Evolutionary conservation across 305 asterid species (phyloP).

Genomic region (Fraxinus xanthoxyloides): DNA sequence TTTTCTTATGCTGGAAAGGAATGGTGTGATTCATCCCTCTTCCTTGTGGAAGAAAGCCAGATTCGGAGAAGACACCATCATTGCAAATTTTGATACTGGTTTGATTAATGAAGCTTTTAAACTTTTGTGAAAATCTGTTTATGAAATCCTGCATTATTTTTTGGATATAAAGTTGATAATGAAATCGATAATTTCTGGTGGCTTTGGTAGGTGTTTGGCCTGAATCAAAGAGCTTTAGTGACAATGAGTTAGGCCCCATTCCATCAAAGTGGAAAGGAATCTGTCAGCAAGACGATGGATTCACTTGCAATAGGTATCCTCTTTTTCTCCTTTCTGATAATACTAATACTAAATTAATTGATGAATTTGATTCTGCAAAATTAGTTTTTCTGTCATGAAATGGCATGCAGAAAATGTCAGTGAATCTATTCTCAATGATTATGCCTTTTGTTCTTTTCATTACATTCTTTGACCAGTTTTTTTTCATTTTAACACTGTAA

Average conservation of each 20-base stretch:
- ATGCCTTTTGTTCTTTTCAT: background rate
- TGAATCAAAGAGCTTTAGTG: conserved; percentile 64
- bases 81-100: conserved; percentile 74
- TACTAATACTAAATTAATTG: background rate
- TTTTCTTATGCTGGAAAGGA: conserved; percentile 49
- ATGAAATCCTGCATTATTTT: conserved; percentile 3
- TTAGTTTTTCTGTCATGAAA: background rate
- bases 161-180: conserved; percentile 17
- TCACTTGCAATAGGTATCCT: conserved; percentile 55
- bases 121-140: background rate
- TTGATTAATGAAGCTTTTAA: background rate
- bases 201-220: conserved; percentile 62
- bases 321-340: background rate
- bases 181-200: background rate
- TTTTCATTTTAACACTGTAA: background rate
- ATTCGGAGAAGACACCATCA: conserved; percentile 58
- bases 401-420: background rate
- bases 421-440: background rate
- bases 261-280: conserved; percentile 74
- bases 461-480: too few species aligned
- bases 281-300: conserved; percentile 30
- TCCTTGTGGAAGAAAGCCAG: conserved; percentile 65
- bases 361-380: conserved; percentile 14
- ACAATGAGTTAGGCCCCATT: conserved; percentile 52
- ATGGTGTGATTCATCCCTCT: conserved; percentile 30